phyloP scores from a whole-genome alignment of 139 green algal genomes.

The Tetradesmus obliquus region DNA sequence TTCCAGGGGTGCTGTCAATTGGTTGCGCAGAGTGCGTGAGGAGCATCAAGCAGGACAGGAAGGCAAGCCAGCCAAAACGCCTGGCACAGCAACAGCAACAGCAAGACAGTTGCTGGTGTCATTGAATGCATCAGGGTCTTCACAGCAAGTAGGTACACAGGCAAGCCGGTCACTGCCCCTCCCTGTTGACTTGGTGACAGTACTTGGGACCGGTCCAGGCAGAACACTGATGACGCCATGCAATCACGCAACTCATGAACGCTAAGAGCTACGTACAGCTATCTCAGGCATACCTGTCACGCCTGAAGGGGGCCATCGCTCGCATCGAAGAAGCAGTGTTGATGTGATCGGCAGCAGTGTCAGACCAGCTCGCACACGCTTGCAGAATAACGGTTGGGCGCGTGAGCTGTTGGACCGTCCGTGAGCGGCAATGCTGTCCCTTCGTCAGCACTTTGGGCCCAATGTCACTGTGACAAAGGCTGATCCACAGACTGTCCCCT shows the following conservation, averaged over 20 bases:
- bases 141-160: neutral
- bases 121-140: neutral
- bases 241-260: neutral
- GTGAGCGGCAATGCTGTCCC: neutral
- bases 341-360: neutral
- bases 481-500: neutral
- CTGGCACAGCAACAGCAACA: neutral
- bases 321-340: neutral
- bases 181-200: neutral
- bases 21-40: neutral
- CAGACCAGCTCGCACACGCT: neutral
- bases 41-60: neutral
- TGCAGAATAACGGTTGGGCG: neutral
- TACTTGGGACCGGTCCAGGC: neutral
- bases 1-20: neutral
- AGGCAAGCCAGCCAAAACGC: neutral
- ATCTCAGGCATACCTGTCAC: neutral
- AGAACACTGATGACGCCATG: neutral
- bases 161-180: neutral
- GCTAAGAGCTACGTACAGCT: neutral
- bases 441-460: neutral
- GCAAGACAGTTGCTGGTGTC: neutral
- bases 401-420: neutral
- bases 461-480: neutral
- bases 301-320: neutral